Evolutionary conservation across 129 eudicot genomes (phyloP).

Genomic region (Pittosporum tobira): DNA sequence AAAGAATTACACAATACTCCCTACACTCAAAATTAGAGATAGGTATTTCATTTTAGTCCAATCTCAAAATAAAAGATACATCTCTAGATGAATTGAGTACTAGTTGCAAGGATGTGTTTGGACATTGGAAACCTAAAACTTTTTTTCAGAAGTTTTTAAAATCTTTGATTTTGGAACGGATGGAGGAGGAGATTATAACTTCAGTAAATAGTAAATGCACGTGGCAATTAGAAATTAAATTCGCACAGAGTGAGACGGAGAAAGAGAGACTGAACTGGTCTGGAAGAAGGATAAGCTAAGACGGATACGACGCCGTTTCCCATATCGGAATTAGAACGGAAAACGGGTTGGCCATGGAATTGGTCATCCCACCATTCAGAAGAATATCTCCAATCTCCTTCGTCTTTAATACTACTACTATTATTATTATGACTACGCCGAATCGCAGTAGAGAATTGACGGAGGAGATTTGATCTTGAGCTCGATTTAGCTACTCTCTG

Average conservation of each 20-base stretch:
- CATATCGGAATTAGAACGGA: constrained; percentile 49
- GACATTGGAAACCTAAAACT: no score
- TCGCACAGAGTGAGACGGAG: constrained; percentile 1
- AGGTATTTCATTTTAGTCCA: no score
- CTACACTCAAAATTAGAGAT: no score
- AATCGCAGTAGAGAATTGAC: constrained; percentile 32
- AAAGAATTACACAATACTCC: no score
- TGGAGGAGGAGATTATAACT: background rate
- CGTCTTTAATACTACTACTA: constrained; percentile 63
- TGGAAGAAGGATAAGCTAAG: constrained; percentile 71
- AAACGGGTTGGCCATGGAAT: constrained; percentile 35
- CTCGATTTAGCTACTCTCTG: constrained; percentile 11
- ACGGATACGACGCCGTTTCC: constrained; percentile 92
- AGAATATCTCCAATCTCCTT: constrained; percentile 82
- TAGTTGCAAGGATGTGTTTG: no score
- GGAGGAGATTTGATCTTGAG: constrained; percentile 16
- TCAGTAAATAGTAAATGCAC: background rate
- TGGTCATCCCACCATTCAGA: constrained; percentile 82
- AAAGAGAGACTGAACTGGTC: constrained; percentile 41
- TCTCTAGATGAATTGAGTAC: no score
- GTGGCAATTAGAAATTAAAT: background rate
- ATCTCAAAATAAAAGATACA: no score
- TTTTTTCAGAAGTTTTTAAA: no score
- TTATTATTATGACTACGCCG: constrained; percentile 20
- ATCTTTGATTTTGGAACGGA: no score